Percentiles rank a stretch among this genome's conserved stretches.
Evolutionary conservation across 805 yeast genomes (phyloP).

Genomic region (Tetrapisispora namnaoensis): DNA sequence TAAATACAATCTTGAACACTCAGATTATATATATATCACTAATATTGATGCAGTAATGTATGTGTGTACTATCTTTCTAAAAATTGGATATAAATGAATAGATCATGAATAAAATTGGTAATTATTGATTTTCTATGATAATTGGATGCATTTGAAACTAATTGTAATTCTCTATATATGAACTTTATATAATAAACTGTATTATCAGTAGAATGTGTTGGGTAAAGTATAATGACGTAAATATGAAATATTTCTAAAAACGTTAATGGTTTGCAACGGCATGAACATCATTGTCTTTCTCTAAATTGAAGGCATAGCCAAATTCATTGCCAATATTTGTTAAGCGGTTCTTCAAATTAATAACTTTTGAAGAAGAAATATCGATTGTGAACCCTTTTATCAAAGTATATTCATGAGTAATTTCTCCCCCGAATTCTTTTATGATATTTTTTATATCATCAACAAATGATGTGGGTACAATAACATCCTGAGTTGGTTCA

Average conservation of each 20-base stretch:
- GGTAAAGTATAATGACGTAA: no score
- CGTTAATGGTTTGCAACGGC: constrained; percentile 7
- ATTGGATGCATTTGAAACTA: no score
- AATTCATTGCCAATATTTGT: constrained; percentile 10
- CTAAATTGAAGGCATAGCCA: constrained; percentile 17
- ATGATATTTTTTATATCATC: constrained; percentile 29
- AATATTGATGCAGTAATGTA: no score
- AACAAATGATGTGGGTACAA: constrained; percentile 7
- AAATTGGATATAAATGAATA: no score
- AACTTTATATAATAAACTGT: no score
- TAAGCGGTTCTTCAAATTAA: constrained; percentile 13
- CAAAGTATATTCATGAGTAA: constrained; percentile 40
- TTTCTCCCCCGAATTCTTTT: constrained; percentile 33
- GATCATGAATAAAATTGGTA: no score
- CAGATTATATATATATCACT: no score
- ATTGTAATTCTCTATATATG: no score
- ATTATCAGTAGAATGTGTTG: no score
- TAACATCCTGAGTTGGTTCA: constrained; percentile 5
- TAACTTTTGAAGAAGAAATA: constrained; percentile 25
- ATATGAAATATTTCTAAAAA: background rate
- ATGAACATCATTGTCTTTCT: constrained; percentile 24
- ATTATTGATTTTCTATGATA: no score
- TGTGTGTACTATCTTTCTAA: no score
- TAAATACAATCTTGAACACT: no score
- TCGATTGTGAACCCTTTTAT: constrained; percentile 38